These are phyloP conservation scores for Priceomyces castillae DNA, from an alignment of 805 yeast genomes.

Conservation along the genomic window DNA sequence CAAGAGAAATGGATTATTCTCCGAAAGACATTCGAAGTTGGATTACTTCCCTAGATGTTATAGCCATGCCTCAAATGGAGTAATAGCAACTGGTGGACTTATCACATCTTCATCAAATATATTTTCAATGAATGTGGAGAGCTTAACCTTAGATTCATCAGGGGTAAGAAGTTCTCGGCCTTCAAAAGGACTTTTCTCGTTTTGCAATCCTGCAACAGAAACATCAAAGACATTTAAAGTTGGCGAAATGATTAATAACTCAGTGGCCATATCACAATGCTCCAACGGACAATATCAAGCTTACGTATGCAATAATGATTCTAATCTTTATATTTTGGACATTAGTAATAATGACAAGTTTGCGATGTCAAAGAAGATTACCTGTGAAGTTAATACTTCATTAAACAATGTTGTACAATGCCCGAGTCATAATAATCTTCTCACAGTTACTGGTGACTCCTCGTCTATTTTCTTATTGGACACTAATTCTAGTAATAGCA, in stretches of 20 bases:
- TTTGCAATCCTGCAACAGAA: constrained; percentile 51
- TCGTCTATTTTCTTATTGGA: constrained; percentile 59
- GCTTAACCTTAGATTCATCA: constrained; percentile 13
- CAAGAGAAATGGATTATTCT: constrained; percentile 15
- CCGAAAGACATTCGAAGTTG: constrained; percentile 44
- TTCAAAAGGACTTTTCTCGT: constrained; percentile 64
- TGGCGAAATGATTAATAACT: constrained; percentile 83
- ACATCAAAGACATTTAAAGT: constrained; percentile 50
- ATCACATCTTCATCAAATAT: constrained; percentile 38
- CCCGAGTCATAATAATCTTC: constrained; percentile 35
- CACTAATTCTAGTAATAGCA: constrained; percentile 31
- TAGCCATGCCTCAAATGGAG: constrained; percentile 50
- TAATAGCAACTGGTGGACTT: constrained; percentile 48
- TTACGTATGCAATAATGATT: constrained; percentile 82
- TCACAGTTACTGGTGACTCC: constrained; percentile 73
- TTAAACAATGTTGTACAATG: constrained; percentile 72
- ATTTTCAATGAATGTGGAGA: constrained; percentile 22
- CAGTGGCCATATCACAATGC: constrained; percentile 55
- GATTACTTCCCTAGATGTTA: constrained; percentile 72
- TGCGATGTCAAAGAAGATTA: constrained; percentile 40
- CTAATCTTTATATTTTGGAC: constrained; percentile 62
- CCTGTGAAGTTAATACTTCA: constrained; percentile 56
- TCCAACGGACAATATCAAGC: constrained; percentile 46
- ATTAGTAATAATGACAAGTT: constrained; percentile 46
- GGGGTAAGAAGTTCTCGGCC: constrained; percentile 6